Percentiles rank a stretch among this genome's conserved stretches.
Evolutionary conservation across 352 stramenopile genomes (phyloP).

Genomic region (Globisporangium apiculatum): DNA sequence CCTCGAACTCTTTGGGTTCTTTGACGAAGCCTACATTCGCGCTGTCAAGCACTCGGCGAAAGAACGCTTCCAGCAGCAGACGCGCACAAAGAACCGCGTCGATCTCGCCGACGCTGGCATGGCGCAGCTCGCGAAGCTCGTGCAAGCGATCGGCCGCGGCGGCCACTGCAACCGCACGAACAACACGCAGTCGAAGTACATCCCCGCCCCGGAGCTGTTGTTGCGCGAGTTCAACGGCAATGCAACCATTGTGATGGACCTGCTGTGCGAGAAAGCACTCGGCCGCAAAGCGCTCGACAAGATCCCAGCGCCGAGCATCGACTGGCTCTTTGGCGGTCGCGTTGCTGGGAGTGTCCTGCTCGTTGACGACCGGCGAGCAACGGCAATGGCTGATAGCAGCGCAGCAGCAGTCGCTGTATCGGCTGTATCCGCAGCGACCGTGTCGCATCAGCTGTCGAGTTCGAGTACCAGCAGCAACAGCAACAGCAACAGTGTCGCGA

Average conservation of each 20-base stretch:
- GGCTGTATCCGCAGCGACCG: not conserved
- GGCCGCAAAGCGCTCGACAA: constrained; percentile 59
- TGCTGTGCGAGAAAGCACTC: constrained; percentile 63
- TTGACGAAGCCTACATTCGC: constrained; percentile 52
- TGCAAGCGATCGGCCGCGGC: constrained; percentile 53
- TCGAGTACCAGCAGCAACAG: not conserved
- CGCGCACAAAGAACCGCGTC: constrained; percentile 57
- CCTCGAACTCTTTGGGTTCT: constrained; percentile 48
- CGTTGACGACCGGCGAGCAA: constrained; percentile 18
- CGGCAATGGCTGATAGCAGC: not conserved
- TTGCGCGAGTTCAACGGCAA: constrained; percentile 65
- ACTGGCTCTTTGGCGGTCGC: constrained; percentile 45
- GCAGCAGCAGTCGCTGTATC: constrained; percentile 1
- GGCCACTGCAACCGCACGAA: constrained; percentile 61
- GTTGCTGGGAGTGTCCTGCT: constrained; percentile 44
- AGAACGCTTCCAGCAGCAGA: constrained; percentile 42
- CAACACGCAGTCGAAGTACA: constrained; percentile 68
- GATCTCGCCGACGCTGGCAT: constrained; percentile 65
- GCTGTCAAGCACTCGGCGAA: constrained; percentile 56
- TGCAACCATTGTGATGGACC: constrained; percentile 55
- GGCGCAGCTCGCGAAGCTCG: constrained; percentile 64
- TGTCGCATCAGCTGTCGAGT: constrained; percentile 1
- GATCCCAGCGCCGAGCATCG: constrained; percentile 52
- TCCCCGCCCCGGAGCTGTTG: constrained; percentile 58
- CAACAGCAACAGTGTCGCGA: constrained; percentile 18